Conservation (phyloP, 1,284 basidiomycete species). For the Trametes sp. region DNA sequence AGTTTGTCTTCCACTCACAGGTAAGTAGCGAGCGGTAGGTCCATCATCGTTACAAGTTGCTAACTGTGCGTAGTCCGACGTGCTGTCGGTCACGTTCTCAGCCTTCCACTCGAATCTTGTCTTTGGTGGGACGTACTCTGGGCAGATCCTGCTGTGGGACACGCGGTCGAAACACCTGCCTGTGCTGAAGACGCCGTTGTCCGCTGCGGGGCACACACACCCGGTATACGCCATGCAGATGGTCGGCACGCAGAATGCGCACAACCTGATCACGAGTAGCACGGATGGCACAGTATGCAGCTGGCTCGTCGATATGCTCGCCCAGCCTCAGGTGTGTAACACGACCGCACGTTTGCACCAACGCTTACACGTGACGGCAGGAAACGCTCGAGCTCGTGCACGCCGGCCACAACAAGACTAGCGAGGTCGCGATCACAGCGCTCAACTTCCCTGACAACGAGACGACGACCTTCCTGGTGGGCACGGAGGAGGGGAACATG, state of each 20-base stretch:
- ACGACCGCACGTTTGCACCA: conserved; percentile 17
- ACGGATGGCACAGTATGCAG: conserved; percentile 97
- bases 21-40: conserved; percentile 49
- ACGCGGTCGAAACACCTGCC: conserved; percentile 96
- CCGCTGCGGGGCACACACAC: conserved; percentile 95
- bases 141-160: conserved; percentile 98
- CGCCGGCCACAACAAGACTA: conserved; percentile 91
- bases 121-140: conserved; percentile 97
- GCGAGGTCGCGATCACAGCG: conserved; percentile 93
- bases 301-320: conserved; percentile 99
- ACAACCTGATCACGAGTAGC: conserved; percentile 94
- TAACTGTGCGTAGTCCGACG: conserved; percentile 79
- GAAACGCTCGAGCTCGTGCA: conserved; percentile 91
- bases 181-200: conserved; percentile 95
- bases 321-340: conserved; percentile 85
- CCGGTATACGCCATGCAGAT: conserved; percentile 98
- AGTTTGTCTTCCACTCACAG: conserved; percentile 98
- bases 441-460: conserved; percentile 95
- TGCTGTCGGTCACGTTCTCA: conserved; percentile 95
- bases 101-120: conserved; percentile 98
- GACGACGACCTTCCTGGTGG: conserved; percentile 95
- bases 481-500: conserved; percentile 96
- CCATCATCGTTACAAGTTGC: neutral
- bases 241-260: conserved; percentile 98
- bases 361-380: conserved; percentile 47